Percentiles rank a stretch among this genome's conserved stretches.
These are phyloP conservation scores for Rhizopogon sp. DNA, from an alignment of 768 basidiomycete species.

Conservation along the genomic window DNA sequence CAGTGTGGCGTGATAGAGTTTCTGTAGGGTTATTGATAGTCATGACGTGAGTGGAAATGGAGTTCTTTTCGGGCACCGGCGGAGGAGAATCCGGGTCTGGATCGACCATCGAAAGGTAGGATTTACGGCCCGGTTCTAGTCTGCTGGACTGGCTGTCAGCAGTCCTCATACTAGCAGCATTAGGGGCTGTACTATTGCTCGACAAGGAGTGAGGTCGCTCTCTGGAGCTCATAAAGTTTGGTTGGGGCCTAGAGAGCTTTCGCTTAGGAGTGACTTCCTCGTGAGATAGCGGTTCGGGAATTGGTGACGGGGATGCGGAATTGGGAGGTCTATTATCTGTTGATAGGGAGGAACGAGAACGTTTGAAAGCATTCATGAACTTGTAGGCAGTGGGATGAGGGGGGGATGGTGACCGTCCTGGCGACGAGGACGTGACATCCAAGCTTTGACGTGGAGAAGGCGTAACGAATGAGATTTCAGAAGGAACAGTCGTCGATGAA, in stretches of 20 bases:
- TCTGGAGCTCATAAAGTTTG: conserved; percentile 26
- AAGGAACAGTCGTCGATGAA: conserved; percentile 38
- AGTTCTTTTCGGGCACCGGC: conserved; percentile 6
- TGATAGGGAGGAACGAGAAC: conserved; percentile 54
- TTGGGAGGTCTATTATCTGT: conserved; percentile 33
- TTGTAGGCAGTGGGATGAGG: conserved; percentile 59
- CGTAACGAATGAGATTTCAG: conserved; percentile 51
- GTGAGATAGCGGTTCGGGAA: conserved; percentile 17
- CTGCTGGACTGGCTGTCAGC: conserved; percentile 41
- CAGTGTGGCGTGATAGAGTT: conserved; percentile 6
- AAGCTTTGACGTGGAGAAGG: conserved; percentile 44
- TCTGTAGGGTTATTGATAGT: not conserved
- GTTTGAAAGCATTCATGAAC: conserved; percentile 60
- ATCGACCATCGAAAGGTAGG: conserved; percentile 28
- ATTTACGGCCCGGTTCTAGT: conserved; percentile 30
- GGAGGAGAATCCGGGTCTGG: conserved; percentile 20
- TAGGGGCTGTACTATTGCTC: conserved; percentile 53
- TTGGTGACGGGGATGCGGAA: conserved; percentile 25
- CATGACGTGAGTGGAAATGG: conserved; percentile 5
- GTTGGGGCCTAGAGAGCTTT: conserved; percentile 32
- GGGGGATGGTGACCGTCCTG: conserved; percentile 17
- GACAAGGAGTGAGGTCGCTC: conserved; percentile 56
- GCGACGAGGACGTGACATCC: conserved; percentile 33
- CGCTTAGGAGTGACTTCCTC: conserved; percentile 17
- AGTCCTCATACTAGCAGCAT: conserved; percentile 50